A percentile compares a stretch with the other conserved stretches of the same genome.
Evolutionary conservation across 192 early-diverging fungal species (phyloP).

Genomic region (Gaertneriomyces semiglobifer): DNA sequence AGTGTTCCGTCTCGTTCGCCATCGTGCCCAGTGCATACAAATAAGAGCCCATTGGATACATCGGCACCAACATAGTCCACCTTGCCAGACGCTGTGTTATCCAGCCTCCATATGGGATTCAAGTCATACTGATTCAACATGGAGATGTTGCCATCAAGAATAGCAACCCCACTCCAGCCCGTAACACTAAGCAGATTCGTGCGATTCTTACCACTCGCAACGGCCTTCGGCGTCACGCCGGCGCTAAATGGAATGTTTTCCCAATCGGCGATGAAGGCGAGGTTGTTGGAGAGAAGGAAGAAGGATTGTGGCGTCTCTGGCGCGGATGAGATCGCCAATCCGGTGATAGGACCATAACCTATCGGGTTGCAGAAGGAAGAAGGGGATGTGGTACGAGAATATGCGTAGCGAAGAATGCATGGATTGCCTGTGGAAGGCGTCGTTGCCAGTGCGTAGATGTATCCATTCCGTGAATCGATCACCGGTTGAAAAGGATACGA

Average conservation of each 20-base stretch:
- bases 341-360: background rate
- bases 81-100: no score
- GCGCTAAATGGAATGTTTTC: background rate
- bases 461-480: background rate
- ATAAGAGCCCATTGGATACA: no score
- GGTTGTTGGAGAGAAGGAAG: background rate
- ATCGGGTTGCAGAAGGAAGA: slow-evolving; percentile 4
- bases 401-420: slow-evolving; percentile 18
- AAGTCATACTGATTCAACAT: no score
- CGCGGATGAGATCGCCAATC: background rate
- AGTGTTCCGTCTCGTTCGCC: no score
- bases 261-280: slow-evolving; percentile 5
- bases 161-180: background rate
- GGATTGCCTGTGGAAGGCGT: background rate
- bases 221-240: background rate
- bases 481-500: background rate
- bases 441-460: background rate
- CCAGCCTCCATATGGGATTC: no score
- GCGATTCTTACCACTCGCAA: background rate
- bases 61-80: no score
- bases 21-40: no score
- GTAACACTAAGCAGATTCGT: slow-evolving; percentile 1
- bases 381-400: background rate
- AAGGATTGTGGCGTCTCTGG: background rate
- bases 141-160: background rate